Base-by-base conservation (phyloP, 2,329 filamentous ascomycete genomes). In the Talaromyces sp. region DNA sequence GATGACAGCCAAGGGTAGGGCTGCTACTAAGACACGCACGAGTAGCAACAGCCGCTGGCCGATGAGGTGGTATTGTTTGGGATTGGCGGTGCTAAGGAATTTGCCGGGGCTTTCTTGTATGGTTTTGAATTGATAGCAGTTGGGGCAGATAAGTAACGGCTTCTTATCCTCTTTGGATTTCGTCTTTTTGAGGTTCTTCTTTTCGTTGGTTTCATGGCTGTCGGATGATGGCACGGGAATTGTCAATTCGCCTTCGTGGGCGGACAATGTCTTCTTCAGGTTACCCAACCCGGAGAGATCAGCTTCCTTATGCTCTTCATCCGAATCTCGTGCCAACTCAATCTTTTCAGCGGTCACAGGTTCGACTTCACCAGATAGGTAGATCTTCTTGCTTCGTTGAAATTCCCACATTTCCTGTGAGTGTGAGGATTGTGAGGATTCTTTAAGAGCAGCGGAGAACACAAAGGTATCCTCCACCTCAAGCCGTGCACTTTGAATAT, bases 1-100 rank as follows among this genome's bases (percentile, higher is more conserved):
- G 29, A 69, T 73, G 53, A 75, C 64, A 7, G 67, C 60, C n/a
- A 75, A 31, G 11, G 73, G 69, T 1, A 69, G 59, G 13, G 68
- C 65, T 6, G 63, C 58, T 19, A 72, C 58, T 17, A 19, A 31
- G 15, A 70, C n/a, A 6, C 59, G 59, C 1, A 68, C 19, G 27
- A 31, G 3, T 13, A 3, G 13, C 3, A 61, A 11, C 19, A 51
- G n/a, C 59, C 59, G 36, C 31, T n/a, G 4, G 10, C 59, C 45
- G 31, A 61, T 3, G 13, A 17, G 17, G 22, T 49, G 1, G 13
- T 34, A 61, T 27, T 49, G 59, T 6, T 49, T 61, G 10, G 59
- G 59, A 22, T 51, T 61, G 5, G 40, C 7, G n/a, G 25, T 15
- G 45, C 59, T 61, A 5, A 61, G 43, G 17, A 61, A 36, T 25